Evolutionary conservation across 2,329 filamentous ascomycete genomes (phyloP).

Genomic region (Cercospora berteroae): DNA sequence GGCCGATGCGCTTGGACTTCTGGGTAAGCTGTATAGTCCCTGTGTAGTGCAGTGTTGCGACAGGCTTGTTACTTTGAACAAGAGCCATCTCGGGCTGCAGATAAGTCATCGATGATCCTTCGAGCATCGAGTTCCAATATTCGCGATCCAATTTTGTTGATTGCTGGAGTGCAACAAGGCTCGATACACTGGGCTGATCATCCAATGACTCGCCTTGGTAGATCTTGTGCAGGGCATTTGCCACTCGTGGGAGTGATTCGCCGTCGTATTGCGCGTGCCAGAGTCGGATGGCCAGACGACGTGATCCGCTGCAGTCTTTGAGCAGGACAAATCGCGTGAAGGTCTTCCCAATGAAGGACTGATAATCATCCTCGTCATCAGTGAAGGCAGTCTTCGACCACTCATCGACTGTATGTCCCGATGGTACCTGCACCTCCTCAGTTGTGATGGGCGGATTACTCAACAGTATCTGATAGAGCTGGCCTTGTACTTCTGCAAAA

Average conservation of each 20-base stretch:
- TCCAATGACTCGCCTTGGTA: slow-evolving; percentile 23
- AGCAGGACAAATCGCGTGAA: not conserved
- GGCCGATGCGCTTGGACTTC: not conserved
- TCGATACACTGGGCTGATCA: not conserved
- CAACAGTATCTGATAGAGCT: not conserved
- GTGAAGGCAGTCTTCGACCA: not conserved
- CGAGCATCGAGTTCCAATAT: slow-evolving; percentile 6
- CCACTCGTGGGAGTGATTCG: slow-evolving; percentile 55
- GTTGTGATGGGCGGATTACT: not conserved
- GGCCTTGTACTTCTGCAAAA: not conserved
- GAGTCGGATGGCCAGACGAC: slow-evolving; percentile 28
- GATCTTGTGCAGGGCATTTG: slow-evolving; percentile 54
- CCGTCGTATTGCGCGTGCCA: slow-evolving; percentile 42
- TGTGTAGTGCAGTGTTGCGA: not conserved
- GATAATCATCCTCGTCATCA: not conserved
- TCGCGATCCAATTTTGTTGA: not conserved
- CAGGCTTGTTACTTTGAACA: not conserved
- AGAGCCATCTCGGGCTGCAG: not conserved
- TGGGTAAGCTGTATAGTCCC: not conserved
- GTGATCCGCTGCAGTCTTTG: not conserved
- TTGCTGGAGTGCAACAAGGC: not conserved
- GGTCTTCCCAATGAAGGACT: not conserved
- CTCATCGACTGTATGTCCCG: not conserved
- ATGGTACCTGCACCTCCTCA: not conserved
- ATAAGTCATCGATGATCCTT: not conserved